Evolutionary conservation across 352 stramenopile genomes (phyloP), one percentile per base, ranked within the genome.

Genomic region (Pythium scleroteichum): DNA sequence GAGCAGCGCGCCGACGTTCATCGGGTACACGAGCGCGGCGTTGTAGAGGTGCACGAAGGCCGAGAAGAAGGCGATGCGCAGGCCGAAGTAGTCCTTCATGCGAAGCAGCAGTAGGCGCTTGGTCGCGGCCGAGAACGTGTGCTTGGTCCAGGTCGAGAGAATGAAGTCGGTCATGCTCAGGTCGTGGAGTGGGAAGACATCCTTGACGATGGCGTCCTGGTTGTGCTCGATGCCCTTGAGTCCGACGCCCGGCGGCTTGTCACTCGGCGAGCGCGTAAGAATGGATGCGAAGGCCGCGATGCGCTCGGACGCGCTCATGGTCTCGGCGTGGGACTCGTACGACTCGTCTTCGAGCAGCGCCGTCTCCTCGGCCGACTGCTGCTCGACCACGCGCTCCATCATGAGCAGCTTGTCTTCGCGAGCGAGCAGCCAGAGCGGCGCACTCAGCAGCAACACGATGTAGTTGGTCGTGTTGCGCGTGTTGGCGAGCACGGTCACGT

Each of bases 31-130:
- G 17, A 87, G 70, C 39, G 78, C 68, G 5, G 72, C 56, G 50
- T 78, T 85, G 58, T 87, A 87, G 23, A 87, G 74, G 20, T 75
- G 75, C 41, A 84, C 72, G 26, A 85, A 87, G 7, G 78, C 78
- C 23, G 66, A 76, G 64, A 79, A 82, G 66, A 87, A 87, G 12
- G 78, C 78, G 42, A 87, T 69, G 40, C 72, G 78, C 23, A 87
- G 50, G 0, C 78, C 78, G 64, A 85, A 87, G 61, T 87, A 83
- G 51, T 87, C 76, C 49, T 87, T 87, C 58, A 82, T 64, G 14
- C 78, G 75, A 48, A 85, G 53, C 8, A 87, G 42, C 45, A 85
- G 82, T 8, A 87, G 66, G 2, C 74, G 74, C 29, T 76, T 77
- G 29, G 67, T 77, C 19, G 59, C 64, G 44, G 69, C 64, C 53